Percentiles rank a stretch among this genome's conserved stretches.
These are phyloP conservation scores for Iris macrosiphon DNA, from an alignment of 106 monocot species.

Conservation along the genomic window DNA sequence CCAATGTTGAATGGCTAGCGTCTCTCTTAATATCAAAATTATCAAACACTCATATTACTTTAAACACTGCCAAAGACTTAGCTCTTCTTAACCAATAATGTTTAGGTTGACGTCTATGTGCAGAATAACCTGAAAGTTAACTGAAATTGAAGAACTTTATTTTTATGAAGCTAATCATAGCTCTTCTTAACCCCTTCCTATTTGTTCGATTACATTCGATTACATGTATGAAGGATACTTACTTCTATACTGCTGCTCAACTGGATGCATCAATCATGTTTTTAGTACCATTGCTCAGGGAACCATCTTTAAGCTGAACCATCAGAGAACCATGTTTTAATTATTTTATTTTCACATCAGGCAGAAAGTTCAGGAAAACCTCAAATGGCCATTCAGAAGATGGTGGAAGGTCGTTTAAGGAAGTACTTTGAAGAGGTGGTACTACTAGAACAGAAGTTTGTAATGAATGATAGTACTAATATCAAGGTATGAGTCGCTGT, in stretches of 20 bases:
- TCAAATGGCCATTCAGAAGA: conserved; percentile 84
- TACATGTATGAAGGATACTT: too few relatives aligned
- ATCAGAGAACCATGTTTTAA: too few relatives aligned
- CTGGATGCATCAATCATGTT: too few relatives aligned
- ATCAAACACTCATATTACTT: too few relatives aligned
- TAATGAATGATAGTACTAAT: conserved; percentile 69
- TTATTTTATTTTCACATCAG: conserved; percentile 17
- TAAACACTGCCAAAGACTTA: too few relatives aligned
- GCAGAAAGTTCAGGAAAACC: conserved; percentile 86
- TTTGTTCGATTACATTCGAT: background rate
- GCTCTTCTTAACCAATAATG: background rate
- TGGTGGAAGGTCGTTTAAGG: conserved; percentile 93
- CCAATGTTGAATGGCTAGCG: too few relatives aligned
- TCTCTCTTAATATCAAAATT: too few relatives aligned
- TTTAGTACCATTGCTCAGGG: too few relatives aligned
- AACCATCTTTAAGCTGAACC: too few relatives aligned
- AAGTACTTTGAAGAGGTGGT: conserved; percentile 96
- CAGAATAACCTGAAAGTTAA: background rate
- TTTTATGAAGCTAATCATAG: too few relatives aligned
- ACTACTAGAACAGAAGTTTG: conserved; percentile 85
- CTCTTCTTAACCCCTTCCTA: background rate
- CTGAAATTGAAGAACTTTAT: too few relatives aligned
- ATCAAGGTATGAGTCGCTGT: conserved; percentile 48
- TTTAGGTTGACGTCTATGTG: background rate
- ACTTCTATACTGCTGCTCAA: too few relatives aligned